Evolutionary conservation across 2,329 filamentous ascomycete genomes (phyloP).

Genomic region (Fulvia fulva): DNA sequence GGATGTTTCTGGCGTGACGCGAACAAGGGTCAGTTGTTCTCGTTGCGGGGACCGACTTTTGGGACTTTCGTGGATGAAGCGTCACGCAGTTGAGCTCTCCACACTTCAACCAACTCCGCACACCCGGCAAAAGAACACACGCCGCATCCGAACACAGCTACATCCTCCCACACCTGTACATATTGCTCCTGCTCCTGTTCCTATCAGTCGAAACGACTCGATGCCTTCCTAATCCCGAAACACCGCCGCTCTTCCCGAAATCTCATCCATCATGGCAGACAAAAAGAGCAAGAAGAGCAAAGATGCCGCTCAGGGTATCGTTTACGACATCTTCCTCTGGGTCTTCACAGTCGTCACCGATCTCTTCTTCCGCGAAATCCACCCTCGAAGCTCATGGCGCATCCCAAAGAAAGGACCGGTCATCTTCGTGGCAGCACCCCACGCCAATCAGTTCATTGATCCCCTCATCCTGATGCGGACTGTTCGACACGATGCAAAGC

Average conservation of each 20-base stretch:
- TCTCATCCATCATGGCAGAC: slow-evolving; percentile 10
- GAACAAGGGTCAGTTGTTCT: no score
- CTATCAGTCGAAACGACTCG: no score
- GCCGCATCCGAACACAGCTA: no score
- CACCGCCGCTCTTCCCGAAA: not conserved
- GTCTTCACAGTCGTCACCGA: slow-evolving; percentile 79
- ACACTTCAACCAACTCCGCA: no score
- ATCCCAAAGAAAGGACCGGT: slow-evolving; percentile 84
- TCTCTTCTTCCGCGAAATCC: slow-evolving; percentile 96
- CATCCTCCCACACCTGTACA: no score
- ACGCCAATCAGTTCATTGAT: slow-evolving; percentile 98
- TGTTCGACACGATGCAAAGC: slow-evolving; percentile 77
- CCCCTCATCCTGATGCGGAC: slow-evolving; percentile 90
- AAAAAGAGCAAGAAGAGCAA: slow-evolving; percentile 21
- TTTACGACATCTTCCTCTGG: slow-evolving; percentile 73
- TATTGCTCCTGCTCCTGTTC: no score
- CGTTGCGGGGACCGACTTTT: no score
- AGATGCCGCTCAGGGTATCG: slow-evolving; percentile 25
- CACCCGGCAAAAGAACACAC: no score
- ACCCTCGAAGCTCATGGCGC: slow-evolving; percentile 91
- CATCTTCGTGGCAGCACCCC: slow-evolving; percentile 92
- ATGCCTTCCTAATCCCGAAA: not conserved
- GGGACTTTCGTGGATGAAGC: no score
- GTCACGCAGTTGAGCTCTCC: no score
- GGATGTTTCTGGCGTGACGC: no score